Evolutionary conservation across 768 basidiomycete genomes (phyloP).

Genomic region (Mycena maculata): DNA sequence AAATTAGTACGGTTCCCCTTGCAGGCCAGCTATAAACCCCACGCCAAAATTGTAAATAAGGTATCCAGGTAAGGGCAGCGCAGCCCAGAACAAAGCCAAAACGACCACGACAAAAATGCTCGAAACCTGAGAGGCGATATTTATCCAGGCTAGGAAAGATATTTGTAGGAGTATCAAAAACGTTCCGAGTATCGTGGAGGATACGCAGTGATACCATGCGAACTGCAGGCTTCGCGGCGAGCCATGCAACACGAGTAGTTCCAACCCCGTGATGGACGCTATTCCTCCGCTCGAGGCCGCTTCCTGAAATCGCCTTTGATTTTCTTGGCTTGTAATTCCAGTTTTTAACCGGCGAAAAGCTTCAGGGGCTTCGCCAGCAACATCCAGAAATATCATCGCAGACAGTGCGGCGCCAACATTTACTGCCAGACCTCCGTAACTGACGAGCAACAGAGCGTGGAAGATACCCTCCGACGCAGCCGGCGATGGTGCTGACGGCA

Average conservation of each 20-base stretch:
- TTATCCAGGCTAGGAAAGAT: constrained; percentile 20
- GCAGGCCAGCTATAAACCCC: background rate
- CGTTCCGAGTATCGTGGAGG: constrained; percentile 10
- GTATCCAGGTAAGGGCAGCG: constrained; percentile 13
- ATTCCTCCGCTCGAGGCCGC: background rate
- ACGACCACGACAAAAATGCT: constrained; percentile 6
- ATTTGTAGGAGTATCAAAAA: constrained; percentile 13
- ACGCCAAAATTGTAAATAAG: background rate
- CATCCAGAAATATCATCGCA: constrained; percentile 10
- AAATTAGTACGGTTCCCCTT: background rate
- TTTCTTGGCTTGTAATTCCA: no score
- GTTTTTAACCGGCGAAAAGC: background rate
- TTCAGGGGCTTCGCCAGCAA: constrained; percentile 6
- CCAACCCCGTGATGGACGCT: background rate
- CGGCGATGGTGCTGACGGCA: background rate
- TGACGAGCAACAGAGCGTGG: constrained; percentile 7
- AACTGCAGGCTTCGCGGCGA: constrained; percentile 6
- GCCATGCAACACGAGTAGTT: background rate
- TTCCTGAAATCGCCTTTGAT: no score
- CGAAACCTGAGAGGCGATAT: constrained; percentile 1
- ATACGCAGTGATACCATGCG: constrained; percentile 7
- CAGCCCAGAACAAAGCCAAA: constrained; percentile 16
- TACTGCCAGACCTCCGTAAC: constrained; percentile 5
- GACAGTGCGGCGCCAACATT: constrained; percentile 20
- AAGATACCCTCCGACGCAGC: background rate